phyloP scores from a whole-genome alignment of 202 grass and related monocot species.

The Bolboschoenoplectus hybrid region DNA sequence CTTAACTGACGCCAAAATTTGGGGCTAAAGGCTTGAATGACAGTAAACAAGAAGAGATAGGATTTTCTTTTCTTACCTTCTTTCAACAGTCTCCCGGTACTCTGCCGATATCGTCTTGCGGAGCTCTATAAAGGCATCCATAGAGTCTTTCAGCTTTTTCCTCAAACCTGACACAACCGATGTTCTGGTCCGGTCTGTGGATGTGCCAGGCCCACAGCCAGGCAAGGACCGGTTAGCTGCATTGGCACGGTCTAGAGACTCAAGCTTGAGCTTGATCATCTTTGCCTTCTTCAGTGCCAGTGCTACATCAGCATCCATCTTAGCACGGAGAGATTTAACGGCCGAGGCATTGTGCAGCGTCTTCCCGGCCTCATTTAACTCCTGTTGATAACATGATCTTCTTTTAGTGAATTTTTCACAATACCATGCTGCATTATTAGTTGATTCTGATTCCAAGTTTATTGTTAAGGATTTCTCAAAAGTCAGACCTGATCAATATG shows the following conservation, averaged over 20 bases:
- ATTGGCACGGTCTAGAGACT: constrained; percentile 94
- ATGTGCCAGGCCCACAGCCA: constrained; percentile 61
- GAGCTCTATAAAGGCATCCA: constrained; percentile 75
- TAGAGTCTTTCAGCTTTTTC: constrained; percentile 83
- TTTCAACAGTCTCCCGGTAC: constrained; percentile 76
- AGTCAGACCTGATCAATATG: neutral
- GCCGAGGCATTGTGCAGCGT: constrained; percentile 80
- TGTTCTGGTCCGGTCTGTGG: constrained; percentile 74
- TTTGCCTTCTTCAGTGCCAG: constrained; percentile 91
- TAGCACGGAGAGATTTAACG: constrained; percentile 62
- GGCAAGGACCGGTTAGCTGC: constrained; percentile 75
- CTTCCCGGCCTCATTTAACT: constrained; percentile 71
- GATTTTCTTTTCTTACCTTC: constrained; percentile 30
- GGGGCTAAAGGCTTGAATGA: neutral
- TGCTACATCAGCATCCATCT: constrained; percentile 72
- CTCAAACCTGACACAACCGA: constrained; percentile 80
- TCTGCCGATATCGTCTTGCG: constrained; percentile 53
- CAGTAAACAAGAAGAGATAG: neutral
- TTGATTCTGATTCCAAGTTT: neutral
- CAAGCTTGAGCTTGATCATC: constrained; percentile 79
- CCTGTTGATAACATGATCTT: constrained; percentile 50
- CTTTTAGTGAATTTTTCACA: neutral
- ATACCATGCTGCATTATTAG: neutral
- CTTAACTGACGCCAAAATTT: neutral
- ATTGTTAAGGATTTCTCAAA: neutral